phyloP scores from a whole-genome alignment of 2,329 filamentous ascomycete genomes.

The Penicillium psychrosexuale region DNA sequence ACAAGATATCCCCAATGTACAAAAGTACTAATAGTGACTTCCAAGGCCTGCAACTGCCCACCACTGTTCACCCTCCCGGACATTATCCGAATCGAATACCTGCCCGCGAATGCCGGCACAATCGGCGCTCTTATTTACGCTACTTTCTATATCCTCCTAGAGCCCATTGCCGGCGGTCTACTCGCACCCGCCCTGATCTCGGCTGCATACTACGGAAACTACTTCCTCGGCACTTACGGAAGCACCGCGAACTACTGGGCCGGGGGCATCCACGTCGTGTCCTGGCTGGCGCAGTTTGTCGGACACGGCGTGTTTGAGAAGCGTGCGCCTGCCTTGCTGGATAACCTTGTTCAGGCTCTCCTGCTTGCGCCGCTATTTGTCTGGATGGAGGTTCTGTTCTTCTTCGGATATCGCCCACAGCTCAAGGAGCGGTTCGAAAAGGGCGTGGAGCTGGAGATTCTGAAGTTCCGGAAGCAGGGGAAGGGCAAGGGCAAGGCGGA shows the following conservation, averaged over 20 bases:
- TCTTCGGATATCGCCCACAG: constrained; percentile 83
- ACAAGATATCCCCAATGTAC: not conserved
- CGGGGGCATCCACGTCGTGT: constrained; percentile 65
- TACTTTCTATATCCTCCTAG: constrained; percentile 81
- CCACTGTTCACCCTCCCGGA: constrained; percentile 54
- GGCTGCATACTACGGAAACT: constrained; percentile 71
- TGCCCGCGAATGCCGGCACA: constrained; percentile 60
- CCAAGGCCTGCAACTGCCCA: constrained; percentile 55
- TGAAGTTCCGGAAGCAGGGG: constrained; percentile 63
- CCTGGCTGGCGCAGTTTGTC: constrained; percentile 86
- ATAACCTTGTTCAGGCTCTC: constrained; percentile 87
- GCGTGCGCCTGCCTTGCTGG: constrained; percentile 80
- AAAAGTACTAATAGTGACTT: not conserved
- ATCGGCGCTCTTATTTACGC: constrained; percentile 63
- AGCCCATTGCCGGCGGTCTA: constrained; percentile 82
- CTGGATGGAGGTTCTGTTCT: constrained; percentile 92
- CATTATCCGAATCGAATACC: constrained; percentile 53
- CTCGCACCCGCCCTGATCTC: constrained; percentile 73
- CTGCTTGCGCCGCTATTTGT: constrained; percentile 95
- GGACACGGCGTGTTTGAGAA: constrained; percentile 88
- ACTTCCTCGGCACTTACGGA: constrained; percentile 65
- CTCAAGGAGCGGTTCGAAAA: constrained; percentile 77
- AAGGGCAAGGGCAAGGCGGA: constrained; percentile 19
- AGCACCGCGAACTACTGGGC: constrained; percentile 62
- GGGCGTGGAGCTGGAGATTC: constrained; percentile 70